phyloP scores from a whole-genome alignment of 2,329 filamentous ascomycete species.

The Fusarium bactridioides region DNA sequence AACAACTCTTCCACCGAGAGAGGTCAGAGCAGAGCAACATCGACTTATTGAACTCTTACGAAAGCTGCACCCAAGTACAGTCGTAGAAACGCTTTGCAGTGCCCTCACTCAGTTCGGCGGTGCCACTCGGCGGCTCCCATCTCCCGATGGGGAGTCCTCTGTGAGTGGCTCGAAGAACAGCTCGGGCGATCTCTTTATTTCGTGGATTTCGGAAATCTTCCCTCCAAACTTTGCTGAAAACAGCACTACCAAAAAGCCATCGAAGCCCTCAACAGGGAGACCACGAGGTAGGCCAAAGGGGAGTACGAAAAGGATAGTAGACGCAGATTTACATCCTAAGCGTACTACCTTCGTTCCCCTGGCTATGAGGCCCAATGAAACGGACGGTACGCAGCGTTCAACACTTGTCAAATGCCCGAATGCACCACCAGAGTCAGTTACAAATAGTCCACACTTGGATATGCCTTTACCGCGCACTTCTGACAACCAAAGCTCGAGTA shows the following conservation, averaged over 20 bases:
- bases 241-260: not conserved
- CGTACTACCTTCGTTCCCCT: slow-evolving; percentile 19
- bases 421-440: not conserved
- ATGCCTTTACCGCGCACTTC: not conserved
- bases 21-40: slow-evolving; percentile 67
- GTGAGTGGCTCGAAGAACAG: slow-evolving; percentile 65
- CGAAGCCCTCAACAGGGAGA: slow-evolving; percentile 42
- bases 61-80: slow-evolving; percentile 61
- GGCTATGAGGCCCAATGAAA: not conserved
- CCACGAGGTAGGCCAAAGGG: slow-evolving; percentile 65
- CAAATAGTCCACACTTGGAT: not conserved
- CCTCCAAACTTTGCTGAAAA: slow-evolving; percentile 48
- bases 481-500: not conserved
- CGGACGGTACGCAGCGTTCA: not conserved
- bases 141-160: slow-evolving; percentile 62
- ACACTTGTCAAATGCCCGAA: not conserved
- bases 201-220: slow-evolving; percentile 71
- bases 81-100: slow-evolving; percentile 70
- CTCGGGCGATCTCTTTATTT: slow-evolving; percentile 64
- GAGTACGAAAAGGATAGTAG: slow-evolving; percentile 50
- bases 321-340: slow-evolving; percentile 42
- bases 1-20: slow-evolving; percentile 43
- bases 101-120: slow-evolving; percentile 71
- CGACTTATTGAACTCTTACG: slow-evolving; percentile 65
- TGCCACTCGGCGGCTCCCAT: slow-evolving; percentile 61